These are phyloP conservation scores for Hylodesmum podocarpum DNA, from an alignment of 306 rosid species.

Conservation along the genomic window DNA sequence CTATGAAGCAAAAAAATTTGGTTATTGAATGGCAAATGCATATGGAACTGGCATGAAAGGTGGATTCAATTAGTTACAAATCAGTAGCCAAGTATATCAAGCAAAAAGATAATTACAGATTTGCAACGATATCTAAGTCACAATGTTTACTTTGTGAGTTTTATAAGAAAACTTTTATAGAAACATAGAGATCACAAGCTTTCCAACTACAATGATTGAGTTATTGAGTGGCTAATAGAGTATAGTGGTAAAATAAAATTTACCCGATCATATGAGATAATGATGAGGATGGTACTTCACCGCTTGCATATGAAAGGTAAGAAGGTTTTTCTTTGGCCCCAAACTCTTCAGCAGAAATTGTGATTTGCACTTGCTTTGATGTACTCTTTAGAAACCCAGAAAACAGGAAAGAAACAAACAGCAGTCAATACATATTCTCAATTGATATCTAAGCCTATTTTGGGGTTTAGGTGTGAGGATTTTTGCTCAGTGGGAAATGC, in stretches of 20 bases:
- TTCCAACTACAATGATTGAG: neutral
- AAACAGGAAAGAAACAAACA: conserved; percentile 21
- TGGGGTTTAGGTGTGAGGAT: neutral
- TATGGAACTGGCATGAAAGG: neutral
- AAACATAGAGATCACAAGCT: neutral
- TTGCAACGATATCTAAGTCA: neutral
- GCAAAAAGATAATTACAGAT: conserved; percentile 4
- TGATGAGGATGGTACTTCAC: conserved; percentile 66
- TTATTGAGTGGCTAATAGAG: neutral
- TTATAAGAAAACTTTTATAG: neutral
- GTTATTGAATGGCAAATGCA: neutral
- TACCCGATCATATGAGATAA: conserved; percentile 65
- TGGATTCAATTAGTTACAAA: neutral
- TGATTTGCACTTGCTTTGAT: conserved; percentile 65
- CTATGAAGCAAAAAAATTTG: neutral
- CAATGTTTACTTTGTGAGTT: neutral
- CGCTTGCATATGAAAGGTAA: conserved; percentile 48
- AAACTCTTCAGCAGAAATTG: conserved; percentile 79
- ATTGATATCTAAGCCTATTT: neutral
- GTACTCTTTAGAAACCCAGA: conserved; percentile 46
- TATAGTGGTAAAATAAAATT: conserved; percentile 31
- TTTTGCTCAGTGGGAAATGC: conserved; percentile 18
- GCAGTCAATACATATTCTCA: conserved; percentile 27
- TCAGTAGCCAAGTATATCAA: neutral
- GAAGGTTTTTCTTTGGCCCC: conserved; percentile 74